Base-by-base conservation (phyloP, 23 red algal genomes). In the Gracilaria vermiculophylla region DNA sequence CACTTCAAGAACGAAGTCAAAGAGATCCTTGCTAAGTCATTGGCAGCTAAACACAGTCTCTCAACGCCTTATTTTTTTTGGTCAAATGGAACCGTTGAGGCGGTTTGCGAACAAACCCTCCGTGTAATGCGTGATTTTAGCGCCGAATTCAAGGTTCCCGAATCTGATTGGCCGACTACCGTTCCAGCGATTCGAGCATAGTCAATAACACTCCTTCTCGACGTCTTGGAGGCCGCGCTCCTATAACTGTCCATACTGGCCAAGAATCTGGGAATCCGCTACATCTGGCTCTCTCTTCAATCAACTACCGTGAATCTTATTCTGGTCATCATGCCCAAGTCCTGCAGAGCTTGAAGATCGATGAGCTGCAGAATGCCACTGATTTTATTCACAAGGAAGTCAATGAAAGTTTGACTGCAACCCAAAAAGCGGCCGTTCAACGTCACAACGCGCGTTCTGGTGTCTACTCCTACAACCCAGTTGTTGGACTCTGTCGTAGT, bases 1-100 rank as follows among this genome's bases (percentile, higher is more conserved):
- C 55, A 85, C 66, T 85, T 85, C 80, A 85, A 72, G 29, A 85
- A 85, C 56, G 33, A 73, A 4, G 12, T 51, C 36, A 11, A 44
- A 13, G 43, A 48, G 34, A n/a, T 61, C 21, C 14, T 34, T 43
- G 35, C 29, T 4, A 67, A 67, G 31, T 25, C 27, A 3, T 23
- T 85, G 5, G n/a, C 32, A 16, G 56, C 64, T 7, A 41, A 49
- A 13, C 80, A 85, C 25, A 27, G 66, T 21, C 69, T 85, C 31
- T 67, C 80, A 13, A 29, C 47, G 13, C 16, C 80, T 17, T 61
- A 85, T 5, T 14, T 27, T 6, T 60, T 34, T 0, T 58, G 56
- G 41, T 15, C 61, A 43, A 85, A 70, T 54, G 56, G 80, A 19
- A 53, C 61, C 12, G 64, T 85, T 3, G 80, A 52, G 49, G 25